Percentiles rank a stretch among this genome's conserved stretches.
These are phyloP conservation scores for Cercospora sp. DNA, from an alignment of 2,329 filamentous ascomycete species.

Conservation along the genomic window DNA sequence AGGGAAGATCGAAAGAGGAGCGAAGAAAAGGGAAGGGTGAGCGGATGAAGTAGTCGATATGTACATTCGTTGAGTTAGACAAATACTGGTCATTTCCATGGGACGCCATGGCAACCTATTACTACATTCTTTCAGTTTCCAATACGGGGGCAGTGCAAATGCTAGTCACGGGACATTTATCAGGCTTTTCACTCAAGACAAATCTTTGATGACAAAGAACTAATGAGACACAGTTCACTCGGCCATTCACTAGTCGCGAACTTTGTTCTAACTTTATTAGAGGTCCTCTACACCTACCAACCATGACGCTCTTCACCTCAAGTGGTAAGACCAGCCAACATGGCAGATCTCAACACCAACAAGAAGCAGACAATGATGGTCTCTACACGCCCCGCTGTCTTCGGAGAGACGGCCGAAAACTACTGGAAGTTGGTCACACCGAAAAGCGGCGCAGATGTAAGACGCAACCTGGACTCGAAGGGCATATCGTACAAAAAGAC, in stretches of 20 bases:
- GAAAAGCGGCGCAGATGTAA: neutral
- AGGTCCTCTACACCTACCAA: neutral
- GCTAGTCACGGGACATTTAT: neutral
- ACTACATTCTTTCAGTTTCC: neutral
- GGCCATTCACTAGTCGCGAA: neutral
- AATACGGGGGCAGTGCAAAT: neutral
- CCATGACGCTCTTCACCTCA: neutral
- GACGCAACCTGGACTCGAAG: neutral
- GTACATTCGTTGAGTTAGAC: neutral
- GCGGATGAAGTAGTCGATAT: too few relatives aligned
- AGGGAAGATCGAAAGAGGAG: neutral
- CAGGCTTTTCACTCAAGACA: neutral
- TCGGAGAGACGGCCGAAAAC: neutral
- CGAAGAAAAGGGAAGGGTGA: neutral
- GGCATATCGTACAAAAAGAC: neutral
- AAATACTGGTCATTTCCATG: neutral
- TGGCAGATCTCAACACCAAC: neutral
- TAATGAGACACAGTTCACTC: neutral
- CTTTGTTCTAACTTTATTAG: neutral
- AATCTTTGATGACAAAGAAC: too few relatives aligned
- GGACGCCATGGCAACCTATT: neutral
- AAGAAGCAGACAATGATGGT: neutral
- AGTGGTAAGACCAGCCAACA: neutral
- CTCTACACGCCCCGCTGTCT: neutral
- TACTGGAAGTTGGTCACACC: neutral